These are phyloP conservation scores for Cystobasidium ongulense DNA, from an alignment of 768 basidiomycete genomes.

Conservation along the genomic window DNA sequence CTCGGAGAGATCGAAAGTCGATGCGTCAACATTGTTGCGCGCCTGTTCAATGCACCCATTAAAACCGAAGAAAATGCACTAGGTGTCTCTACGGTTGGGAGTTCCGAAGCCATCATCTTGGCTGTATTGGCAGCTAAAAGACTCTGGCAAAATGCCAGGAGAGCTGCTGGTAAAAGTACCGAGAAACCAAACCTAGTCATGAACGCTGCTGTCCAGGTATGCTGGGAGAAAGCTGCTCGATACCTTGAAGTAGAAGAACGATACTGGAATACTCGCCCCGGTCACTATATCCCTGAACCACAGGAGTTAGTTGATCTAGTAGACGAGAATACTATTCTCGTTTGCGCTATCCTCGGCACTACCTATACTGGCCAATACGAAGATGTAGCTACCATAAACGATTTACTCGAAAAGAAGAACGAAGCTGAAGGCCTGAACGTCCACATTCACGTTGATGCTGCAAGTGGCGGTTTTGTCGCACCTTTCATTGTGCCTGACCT, in stretches of 20 bases:
- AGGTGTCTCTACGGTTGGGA: conserved; percentile 41
- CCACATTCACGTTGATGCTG: conserved; percentile 43
- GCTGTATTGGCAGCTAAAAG: conserved; percentile 42
- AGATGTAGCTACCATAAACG: conserved; percentile 36
- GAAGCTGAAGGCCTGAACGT: conserved; percentile 41
- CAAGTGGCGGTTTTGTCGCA: conserved; percentile 39
- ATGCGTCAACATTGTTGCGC: conserved; percentile 41
- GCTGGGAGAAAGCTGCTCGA: conserved; percentile 44
- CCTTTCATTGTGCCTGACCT: conserved; percentile 42
- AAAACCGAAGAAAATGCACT: conserved; percentile 38
- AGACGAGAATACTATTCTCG: conserved; percentile 45
- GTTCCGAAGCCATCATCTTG: conserved; percentile 44
- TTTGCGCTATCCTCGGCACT: conserved; percentile 42
- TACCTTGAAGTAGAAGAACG: conserved; percentile 44
- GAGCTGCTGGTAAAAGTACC: conserved; percentile 37
- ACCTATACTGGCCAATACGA: conserved; percentile 39
- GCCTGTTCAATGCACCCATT: conserved; percentile 40
- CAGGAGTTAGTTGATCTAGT: conserved; percentile 43
- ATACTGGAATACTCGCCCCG: conserved; percentile 41
- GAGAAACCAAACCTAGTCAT: conserved; percentile 43
- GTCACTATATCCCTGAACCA: conserved; percentile 43
- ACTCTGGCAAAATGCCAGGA: conserved; percentile 39
- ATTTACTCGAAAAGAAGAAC: conserved; percentile 41
- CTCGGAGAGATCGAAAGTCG: conserved; percentile 39
- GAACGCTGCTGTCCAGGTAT: conserved; percentile 41